Conservation (phyloP, 352 stramenopile genomes). For the Globisporangium radiosum region DNA sequence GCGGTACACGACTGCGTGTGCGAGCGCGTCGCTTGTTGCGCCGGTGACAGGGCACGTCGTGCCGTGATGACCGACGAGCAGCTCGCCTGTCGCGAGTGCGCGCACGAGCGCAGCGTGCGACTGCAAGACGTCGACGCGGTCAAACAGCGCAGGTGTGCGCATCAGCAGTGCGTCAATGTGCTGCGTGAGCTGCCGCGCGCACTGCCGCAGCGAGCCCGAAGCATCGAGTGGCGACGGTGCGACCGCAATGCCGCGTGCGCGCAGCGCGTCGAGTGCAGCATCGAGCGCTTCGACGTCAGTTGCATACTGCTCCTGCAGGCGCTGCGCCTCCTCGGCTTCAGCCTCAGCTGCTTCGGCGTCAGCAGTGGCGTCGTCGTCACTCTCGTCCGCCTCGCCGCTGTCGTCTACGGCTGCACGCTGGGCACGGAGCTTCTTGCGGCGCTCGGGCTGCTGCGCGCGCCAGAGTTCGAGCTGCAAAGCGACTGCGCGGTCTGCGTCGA, state of each 20-base stretch:
- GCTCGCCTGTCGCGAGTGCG: conserved; percentile 32
- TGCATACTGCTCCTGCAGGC: conserved; percentile 36
- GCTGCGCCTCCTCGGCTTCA: conserved; percentile 35
- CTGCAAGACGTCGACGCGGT: conserved; percentile 28
- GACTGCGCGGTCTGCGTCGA: conserved; percentile 24
- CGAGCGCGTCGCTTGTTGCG: conserved; percentile 3
- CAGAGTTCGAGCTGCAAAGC: conserved; percentile 26
- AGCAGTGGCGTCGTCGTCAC: conserved; percentile 7
- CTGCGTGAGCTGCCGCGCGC: conserved; percentile 20
- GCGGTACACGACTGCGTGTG: conserved; percentile 30
- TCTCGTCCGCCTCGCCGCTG: neutral
- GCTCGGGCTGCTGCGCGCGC: conserved; percentile 15
- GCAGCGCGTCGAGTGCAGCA: conserved; percentile 27
- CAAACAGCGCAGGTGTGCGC: conserved; percentile 38
- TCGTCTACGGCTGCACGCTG: conserved; percentile 10
- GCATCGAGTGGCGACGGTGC: conserved; percentile 17
- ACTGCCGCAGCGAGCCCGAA: conserved; percentile 24
- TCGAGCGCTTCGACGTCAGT: conserved; percentile 32
- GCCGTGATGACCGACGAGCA: conserved; percentile 47
- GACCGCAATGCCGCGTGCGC: conserved; percentile 28
- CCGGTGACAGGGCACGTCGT: conserved; percentile 33
- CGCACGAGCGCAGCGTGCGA: conserved; percentile 7
- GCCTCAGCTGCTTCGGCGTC: conserved; percentile 30
- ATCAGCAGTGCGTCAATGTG: conserved; percentile 26
- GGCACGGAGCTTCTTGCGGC: conserved; percentile 5